A percentile compares a stretch with the other conserved stretches of the same genome.
phyloP scores from a whole-genome alignment of 768 basidiomycete genomes.

The Mycena capillaripes region DNA sequence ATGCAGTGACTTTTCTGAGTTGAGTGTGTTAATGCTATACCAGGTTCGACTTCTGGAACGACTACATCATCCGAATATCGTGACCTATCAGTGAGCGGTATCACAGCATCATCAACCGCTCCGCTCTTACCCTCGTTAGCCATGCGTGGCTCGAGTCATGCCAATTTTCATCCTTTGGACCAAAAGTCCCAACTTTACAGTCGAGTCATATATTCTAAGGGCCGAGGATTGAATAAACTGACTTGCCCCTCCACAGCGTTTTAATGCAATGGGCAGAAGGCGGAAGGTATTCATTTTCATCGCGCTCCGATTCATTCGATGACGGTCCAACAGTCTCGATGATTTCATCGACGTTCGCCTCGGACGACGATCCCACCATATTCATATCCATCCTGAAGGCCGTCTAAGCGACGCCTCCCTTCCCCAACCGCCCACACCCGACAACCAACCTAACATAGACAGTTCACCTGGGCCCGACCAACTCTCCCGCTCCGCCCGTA shows the following conservation, averaged over 20 bases:
- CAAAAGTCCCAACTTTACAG: conserved; percentile 90
- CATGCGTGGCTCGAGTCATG: conserved; percentile 93
- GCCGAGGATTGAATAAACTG: background rate
- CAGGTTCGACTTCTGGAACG: conserved; percentile 89
- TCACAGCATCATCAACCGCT: background rate
- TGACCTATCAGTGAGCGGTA: conserved; percentile 83
- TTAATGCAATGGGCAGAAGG: conserved; percentile 97
- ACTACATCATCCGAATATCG: conserved; percentile 92
- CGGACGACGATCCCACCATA: conserved; percentile 69
- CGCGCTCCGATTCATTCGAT: conserved; percentile 2
- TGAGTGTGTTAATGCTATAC: background rate
- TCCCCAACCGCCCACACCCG: conserved; percentile 28
- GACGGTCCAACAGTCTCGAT: conserved; percentile 66
- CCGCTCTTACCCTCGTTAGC: conserved; percentile 43
- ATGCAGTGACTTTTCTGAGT: background rate
- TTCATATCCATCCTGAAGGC: conserved; percentile 56
- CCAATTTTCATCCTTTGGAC: conserved; percentile 91
- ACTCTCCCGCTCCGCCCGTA: conserved; percentile 77
- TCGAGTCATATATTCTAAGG: conserved; percentile 52
- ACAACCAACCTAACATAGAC: conserved; percentile 36
- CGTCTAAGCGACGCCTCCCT: conserved; percentile 27
- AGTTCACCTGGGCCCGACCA: conserved; percentile 46
- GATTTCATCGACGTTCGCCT: conserved; percentile 88
- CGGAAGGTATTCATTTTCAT: conserved; percentile 63
- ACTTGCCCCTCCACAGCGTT: conserved; percentile 61